A percentile compares a stretch with the other conserved stretches of the same genome.
Evolutionary conservation across 2,329 filamentous ascomycete genomes (phyloP).

Genomic region (Colletotrichum liriopes): DNA sequence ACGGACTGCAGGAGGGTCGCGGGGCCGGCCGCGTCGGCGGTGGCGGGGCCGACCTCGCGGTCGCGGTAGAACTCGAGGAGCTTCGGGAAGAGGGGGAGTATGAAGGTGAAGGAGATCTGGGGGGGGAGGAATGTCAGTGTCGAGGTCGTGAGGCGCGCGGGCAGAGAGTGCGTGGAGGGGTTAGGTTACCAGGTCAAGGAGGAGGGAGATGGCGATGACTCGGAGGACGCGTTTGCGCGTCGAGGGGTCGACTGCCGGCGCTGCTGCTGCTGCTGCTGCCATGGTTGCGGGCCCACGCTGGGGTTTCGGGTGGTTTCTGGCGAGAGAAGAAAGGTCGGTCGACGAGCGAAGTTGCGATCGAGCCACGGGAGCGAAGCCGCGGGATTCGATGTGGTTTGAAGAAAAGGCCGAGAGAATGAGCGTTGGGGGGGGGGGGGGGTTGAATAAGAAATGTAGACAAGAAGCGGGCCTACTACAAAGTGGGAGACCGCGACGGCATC

Average conservation of each 20-base stretch:
- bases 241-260: slow-evolving; percentile 60
- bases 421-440: not conserved
- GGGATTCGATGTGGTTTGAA: not conserved
- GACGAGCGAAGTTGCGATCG: slow-evolving; percentile 25
- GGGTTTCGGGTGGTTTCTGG: not conserved
- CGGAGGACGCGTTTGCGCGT: slow-evolving; percentile 85
- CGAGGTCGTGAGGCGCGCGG: not conserved
- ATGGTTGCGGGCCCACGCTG: slow-evolving; percentile 39
- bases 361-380: not conserved
- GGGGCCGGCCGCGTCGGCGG: slow-evolving; percentile 60
- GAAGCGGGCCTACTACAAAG: slow-evolving; percentile 5
- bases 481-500: slow-evolving; percentile 10
- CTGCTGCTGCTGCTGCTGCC: slow-evolving; percentile 28
- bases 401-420: slow-evolving; percentile 1
- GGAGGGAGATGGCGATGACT: slow-evolving; percentile 89
- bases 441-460: slow-evolving; percentile 3
- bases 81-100: slow-evolving; percentile 94
- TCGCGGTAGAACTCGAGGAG: slow-evolving; percentile 97
- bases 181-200: slow-evolving; percentile 85
- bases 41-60: slow-evolving; percentile 74
- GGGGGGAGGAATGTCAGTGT: slow-evolving; percentile 23
- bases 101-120: slow-evolving; percentile 98
- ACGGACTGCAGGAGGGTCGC: slow-evolving; percentile 83
- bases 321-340: not conserved
- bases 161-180: slow-evolving; percentile 19